These are phyloP conservation scores for Lepidium didymum DNA, from an alignment of 345 rosid genomes.

Conservation along the genomic window DNA sequence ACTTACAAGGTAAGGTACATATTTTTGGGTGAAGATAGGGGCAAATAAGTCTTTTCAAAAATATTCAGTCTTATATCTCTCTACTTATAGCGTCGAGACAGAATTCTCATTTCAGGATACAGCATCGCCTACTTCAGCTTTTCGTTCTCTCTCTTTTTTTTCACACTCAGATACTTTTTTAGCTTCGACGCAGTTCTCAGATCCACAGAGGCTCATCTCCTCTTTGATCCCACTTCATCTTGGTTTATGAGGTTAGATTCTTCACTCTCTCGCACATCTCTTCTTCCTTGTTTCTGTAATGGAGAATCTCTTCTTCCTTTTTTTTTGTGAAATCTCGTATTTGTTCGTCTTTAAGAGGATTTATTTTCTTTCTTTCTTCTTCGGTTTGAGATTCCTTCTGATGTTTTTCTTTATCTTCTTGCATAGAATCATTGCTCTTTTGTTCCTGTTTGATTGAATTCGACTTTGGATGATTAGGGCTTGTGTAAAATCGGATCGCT, in stretches of 20 bases:
- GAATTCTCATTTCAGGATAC: not conserved
- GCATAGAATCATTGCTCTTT: not conserved
- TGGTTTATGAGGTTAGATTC: constrained; percentile 41
- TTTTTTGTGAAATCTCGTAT: not conserved
- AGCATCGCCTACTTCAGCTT: not conserved
- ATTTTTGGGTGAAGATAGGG: not conserved
- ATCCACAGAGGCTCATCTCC: constrained; percentile 24
- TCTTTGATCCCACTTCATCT: constrained; percentile 22
- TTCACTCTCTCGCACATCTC: not conserved
- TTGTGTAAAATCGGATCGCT: not conserved
- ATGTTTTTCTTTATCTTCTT: not conserved
- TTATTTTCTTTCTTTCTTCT: not conserved
- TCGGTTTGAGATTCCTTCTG: not conserved
- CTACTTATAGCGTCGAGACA: constrained; percentile 2
- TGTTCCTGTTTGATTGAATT: not conserved
- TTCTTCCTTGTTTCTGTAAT: not conserved
- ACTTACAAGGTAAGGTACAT: not conserved
- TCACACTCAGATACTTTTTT: not conserved
- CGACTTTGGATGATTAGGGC: not conserved
- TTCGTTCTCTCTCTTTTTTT: not conserved
- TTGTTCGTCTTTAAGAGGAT: not conserved
- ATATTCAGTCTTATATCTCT: not conserved
- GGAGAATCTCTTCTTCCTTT: not conserved
- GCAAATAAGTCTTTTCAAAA: not conserved
- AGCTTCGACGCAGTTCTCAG: not conserved